Percentiles rank a stretch among this genome's conserved stretches.
Evolutionary conservation across 2,329 filamentous ascomycete genomes (phyloP).

Genomic region (Cytospora piceicola): DNA sequence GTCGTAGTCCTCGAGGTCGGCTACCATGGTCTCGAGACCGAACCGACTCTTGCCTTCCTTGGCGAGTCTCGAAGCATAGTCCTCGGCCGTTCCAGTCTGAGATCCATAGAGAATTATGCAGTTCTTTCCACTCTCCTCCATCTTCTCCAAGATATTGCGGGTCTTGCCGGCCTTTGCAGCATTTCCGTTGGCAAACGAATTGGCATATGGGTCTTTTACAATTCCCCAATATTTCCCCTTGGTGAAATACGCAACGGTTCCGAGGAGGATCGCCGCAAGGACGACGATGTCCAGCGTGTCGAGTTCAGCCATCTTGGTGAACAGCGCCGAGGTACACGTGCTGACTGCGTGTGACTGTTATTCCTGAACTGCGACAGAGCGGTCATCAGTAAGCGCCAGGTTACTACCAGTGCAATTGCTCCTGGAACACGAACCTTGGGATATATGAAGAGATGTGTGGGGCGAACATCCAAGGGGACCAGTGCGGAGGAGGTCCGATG

Average conservation of each 20-base stretch:
- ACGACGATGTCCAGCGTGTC: conserved; percentile 95
- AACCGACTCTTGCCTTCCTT: conserved; percentile 98
- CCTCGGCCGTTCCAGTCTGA: conserved; percentile 96
- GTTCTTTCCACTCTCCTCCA: conserved; percentile 95
- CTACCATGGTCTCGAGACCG: conserved; percentile 96
- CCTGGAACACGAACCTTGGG: conserved; percentile 6
- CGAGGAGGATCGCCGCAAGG: conserved; percentile 80
- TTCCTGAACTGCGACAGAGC: not conserved
- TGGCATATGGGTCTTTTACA: conserved; percentile 85
- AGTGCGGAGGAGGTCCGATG: not conserved
- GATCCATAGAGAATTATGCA: conserved; percentile 98
- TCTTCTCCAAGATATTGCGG: conserved; percentile 90
- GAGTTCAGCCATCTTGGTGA: conserved; percentile 81
- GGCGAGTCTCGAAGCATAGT: conserved; percentile 92
- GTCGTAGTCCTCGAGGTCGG: conserved; percentile 97
- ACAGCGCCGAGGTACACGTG: conserved; percentile 25
- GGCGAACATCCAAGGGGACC: not conserved
- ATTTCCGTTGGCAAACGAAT: conserved; percentile 70
- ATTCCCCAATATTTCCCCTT: conserved; percentile 95
- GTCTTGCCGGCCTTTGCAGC: conserved; percentile 80
- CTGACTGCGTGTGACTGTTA: not conserved
- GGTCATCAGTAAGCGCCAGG: not conserved
- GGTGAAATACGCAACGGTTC: conserved; percentile 93
- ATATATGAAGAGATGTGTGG: not conserved
- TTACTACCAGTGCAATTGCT: not conserved